A percentile compares a stretch with the other conserved stretches of the same genome.
phyloP scores from a whole-genome alignment of 257 asterid species.

The Gentiana macrophylla region DNA sequence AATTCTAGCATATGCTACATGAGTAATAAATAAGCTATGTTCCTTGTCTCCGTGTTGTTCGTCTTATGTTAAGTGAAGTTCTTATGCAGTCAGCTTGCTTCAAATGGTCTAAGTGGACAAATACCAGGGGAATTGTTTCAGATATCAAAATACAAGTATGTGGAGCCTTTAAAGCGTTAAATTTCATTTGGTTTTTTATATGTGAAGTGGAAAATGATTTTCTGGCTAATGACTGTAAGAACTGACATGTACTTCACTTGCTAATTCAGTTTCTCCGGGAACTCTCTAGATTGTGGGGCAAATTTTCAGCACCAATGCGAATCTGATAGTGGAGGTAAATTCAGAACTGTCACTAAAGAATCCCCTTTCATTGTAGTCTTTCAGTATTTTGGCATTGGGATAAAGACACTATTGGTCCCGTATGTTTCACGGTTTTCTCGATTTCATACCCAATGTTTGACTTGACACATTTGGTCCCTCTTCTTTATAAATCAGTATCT shows the following conservation, averaged over 20 bases:
- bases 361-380: not conserved
- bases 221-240: not conserved
- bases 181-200: not conserved
- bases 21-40: not conserved
- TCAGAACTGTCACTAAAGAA: slow-evolving; percentile 1
- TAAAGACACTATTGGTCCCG: not conserved
- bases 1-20: slow-evolving; percentile 2
- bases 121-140: slow-evolving; percentile 61
- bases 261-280: slow-evolving; percentile 76
- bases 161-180: slow-evolving; percentile 1
- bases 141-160: slow-evolving; percentile 74
- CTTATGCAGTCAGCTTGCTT: slow-evolving; percentile 70
- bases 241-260: slow-evolving; percentile 7
- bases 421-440: too few relatives aligned
- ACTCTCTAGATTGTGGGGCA: slow-evolving; percentile 65
- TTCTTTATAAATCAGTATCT: too few relatives aligned
- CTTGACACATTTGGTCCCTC: too few relatives aligned
- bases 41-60: not conserved
- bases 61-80: slow-evolving; percentile 8
- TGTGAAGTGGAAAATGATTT: not conserved
- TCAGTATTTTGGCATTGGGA: not conserved
- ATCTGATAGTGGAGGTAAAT: slow-evolving; percentile 53
- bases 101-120: slow-evolving; percentile 59
- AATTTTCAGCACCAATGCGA: slow-evolving; percentile 42
- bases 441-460: too few relatives aligned